Evolutionary conservation across 1,139 yeast genomes (phyloP).

Genomic region (Scheffersomyces illinoinensis): DNA sequence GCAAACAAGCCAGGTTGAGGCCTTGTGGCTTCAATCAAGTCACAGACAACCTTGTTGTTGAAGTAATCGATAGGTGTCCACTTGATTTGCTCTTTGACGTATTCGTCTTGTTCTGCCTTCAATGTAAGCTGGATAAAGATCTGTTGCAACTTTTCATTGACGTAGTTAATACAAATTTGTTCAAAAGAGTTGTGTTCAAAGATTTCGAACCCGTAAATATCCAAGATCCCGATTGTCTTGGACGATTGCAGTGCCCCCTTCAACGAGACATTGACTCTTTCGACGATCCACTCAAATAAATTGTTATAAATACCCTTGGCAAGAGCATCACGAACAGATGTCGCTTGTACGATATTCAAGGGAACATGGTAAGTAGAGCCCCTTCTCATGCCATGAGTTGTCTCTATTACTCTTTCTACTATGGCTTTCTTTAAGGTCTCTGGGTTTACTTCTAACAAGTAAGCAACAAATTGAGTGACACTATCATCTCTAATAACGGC

Average conservation of each 20-base stretch:
- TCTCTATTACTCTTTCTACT: constrained; percentile 82
- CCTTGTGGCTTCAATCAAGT: constrained; percentile 87
- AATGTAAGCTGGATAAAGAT: constrained; percentile 93
- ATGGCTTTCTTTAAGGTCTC: constrained; percentile 66
- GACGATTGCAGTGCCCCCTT: constrained; percentile 42
- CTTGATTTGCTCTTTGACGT: constrained; percentile 89
- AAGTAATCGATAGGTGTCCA: constrained; percentile 99
- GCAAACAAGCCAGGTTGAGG: constrained; percentile 96
- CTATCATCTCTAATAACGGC: constrained; percentile 79
- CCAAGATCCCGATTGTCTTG: constrained; percentile 89
- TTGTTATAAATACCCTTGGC: constrained; percentile 95
- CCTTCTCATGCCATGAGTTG: constrained; percentile 82
- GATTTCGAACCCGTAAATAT: constrained; percentile 97
- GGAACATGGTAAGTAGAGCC: constrained; percentile 97
- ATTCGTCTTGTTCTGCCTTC: constrained; percentile 97
- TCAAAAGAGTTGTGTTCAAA: constrained; percentile 96
- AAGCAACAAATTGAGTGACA: constrained; percentile 93
- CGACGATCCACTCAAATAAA: constrained; percentile 97
- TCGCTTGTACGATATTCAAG: constrained; percentile 86
- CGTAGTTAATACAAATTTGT: constrained; percentile 95
- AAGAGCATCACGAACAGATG: constrained; percentile 91
- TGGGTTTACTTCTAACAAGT: constrained; percentile 79
- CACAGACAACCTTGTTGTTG: constrained; percentile 96
- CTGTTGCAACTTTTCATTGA: constrained; percentile 95
- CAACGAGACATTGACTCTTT: constrained; percentile 76